phyloP scores from a whole-genome alignment of 2,329 filamentous ascomycete genomes.

The Cryphonectria japonica region DNA sequence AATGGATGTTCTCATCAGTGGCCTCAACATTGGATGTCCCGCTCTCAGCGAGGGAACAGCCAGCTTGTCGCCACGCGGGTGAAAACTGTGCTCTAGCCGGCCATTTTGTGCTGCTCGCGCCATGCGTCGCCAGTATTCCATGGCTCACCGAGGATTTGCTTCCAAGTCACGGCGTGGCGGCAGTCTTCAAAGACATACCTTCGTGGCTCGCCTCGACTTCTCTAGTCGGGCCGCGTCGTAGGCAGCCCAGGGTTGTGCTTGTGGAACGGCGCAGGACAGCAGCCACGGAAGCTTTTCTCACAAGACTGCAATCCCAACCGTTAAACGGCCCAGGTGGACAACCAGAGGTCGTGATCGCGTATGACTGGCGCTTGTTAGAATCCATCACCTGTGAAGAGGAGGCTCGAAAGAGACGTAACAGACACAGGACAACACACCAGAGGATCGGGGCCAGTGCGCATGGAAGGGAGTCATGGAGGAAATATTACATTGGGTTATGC shows the following conservation, averaged over 20 bases:
- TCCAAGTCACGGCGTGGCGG: slow-evolving; percentile 45
- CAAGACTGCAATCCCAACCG: slow-evolving; percentile 32
- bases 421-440: slow-evolving; percentile 16
- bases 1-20: slow-evolving; percentile 29
- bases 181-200: slow-evolving; percentile 38
- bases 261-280: slow-evolving; percentile 39
- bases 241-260: slow-evolving; percentile 37
- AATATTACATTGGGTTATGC: slow-evolving; percentile 34
- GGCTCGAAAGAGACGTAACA: slow-evolving; percentile 33
- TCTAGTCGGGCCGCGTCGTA: slow-evolving; percentile 6
- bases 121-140: slow-evolving; percentile 43
- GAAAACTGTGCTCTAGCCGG: slow-evolving; percentile 44
- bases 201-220: slow-evolving; percentile 17
- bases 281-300: slow-evolving; percentile 38
- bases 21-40: slow-evolving; percentile 29
- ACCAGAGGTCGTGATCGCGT: slow-evolving; percentile 39
- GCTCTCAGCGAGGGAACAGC: not conserved
- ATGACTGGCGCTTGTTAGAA: slow-evolving; percentile 46
- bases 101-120: slow-evolving; percentile 46
- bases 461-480: slow-evolving; percentile 34
- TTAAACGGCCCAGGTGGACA: slow-evolving; percentile 34
- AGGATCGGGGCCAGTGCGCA: slow-evolving; percentile 15
- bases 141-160: slow-evolving; percentile 46
- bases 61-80: slow-evolving; percentile 41
- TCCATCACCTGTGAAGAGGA: slow-evolving; percentile 33